phyloP scores from a whole-genome alignment of 306 rosid species.

The Prunus fruticosa region DNA sequence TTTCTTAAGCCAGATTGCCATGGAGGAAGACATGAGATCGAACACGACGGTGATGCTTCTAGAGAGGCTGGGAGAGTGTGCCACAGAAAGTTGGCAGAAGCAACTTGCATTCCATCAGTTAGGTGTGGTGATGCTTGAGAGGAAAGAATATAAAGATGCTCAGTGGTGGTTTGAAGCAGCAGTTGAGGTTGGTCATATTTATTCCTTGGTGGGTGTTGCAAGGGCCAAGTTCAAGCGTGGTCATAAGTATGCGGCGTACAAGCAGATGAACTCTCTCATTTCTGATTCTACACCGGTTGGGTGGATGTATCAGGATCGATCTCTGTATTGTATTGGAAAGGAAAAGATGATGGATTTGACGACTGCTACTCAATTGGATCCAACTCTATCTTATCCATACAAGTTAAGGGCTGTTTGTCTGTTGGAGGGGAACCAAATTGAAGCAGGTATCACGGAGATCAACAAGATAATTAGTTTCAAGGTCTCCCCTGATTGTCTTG shows the following conservation, averaged over 20 bases:
- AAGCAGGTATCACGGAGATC: constrained; percentile 62
- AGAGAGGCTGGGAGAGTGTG: constrained; percentile 79
- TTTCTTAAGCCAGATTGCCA: constrained; percentile 69
- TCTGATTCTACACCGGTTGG: constrained; percentile 66
- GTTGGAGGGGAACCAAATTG: constrained; percentile 59
- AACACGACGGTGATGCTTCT: constrained; percentile 77
- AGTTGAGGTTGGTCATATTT: constrained; percentile 65
- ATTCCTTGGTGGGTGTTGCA: constrained; percentile 74
- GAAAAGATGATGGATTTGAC: constrained; percentile 73
- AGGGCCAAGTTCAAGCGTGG: constrained; percentile 82
- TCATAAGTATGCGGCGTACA: constrained; percentile 73
- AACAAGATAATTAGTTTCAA: constrained; percentile 69
- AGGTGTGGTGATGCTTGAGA: constrained; percentile 82
- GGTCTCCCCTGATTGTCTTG: constrained; percentile 84
- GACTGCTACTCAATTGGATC: constrained; percentile 75
- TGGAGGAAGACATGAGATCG: constrained; percentile 87
- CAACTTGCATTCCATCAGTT: constrained; percentile 73
- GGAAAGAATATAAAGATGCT: constrained; percentile 79
- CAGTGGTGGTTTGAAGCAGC: constrained; percentile 70
- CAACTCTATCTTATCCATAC: constrained; percentile 76
- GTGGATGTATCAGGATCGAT: constrained; percentile 92
- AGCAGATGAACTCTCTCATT: constrained; percentile 66
- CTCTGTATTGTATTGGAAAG: constrained; percentile 73
- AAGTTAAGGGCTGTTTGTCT: constrained; percentile 64
- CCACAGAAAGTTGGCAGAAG: constrained; percentile 67